These are phyloP conservation scores for Lachancea fermentati DNA, from an alignment of 805 yeast species.

Conservation along the genomic window DNA sequence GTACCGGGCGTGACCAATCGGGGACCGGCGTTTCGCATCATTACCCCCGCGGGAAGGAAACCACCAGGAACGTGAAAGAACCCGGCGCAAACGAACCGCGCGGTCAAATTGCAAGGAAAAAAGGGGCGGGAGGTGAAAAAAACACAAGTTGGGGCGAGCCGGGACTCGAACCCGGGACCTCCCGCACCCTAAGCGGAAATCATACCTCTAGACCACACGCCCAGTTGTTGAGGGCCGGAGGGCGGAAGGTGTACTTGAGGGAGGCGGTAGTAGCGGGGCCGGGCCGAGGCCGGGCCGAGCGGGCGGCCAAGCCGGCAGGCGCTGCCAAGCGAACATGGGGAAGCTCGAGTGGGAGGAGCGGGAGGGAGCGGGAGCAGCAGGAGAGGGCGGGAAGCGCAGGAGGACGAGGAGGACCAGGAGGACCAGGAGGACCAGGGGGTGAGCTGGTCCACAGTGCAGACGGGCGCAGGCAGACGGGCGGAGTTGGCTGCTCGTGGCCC, in stretches of 20 bases:
- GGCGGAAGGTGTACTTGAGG: not conserved
- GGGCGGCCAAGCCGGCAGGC: too few species aligned
- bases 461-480: too few species aligned
- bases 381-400: too few species aligned
- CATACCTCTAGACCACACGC: conserved; percentile 19
- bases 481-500: too few species aligned
- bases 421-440: too few species aligned
- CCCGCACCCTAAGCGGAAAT: conserved; percentile 22
- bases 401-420: too few species aligned
- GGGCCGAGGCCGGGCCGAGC: too few species aligned
- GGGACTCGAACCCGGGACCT: conserved; percentile 25
- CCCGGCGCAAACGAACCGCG: not conserved
- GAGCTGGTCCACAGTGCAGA: too few species aligned
- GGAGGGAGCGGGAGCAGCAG: too few species aligned
- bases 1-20: not conserved
- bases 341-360: too few species aligned
- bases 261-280: conserved; percentile 1
- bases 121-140: conserved; percentile 1
- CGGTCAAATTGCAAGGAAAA: not conserved
- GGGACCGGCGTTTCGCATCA: not conserved
- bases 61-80: not conserved
- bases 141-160: conserved; percentile 13
- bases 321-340: too few species aligned
- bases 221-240: conserved; percentile 2
- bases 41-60: conserved; percentile 1